Base-by-base conservation (phyloP, 176 grass and related monocot species). In the Zizania latifolia region DNA sequence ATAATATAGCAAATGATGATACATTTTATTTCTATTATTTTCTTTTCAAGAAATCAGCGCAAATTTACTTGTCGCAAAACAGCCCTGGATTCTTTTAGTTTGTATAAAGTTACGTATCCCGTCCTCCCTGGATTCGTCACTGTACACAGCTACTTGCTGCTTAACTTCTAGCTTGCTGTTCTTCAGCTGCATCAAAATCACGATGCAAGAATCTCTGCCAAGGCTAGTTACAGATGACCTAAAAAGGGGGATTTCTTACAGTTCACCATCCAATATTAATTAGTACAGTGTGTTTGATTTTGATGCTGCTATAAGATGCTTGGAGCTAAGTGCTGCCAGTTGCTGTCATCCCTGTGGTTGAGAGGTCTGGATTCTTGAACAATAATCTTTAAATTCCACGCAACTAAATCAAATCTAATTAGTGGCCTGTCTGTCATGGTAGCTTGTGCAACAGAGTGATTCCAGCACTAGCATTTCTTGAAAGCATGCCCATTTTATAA, bases 321-420 rank as follows among this genome's bases (percentile, higher is more conserved):
- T 28, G 56, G n/a, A n/a, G n/a, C n/a, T n/a, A n/a, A n/a, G n/a
- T n/a, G n/a, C n/a, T 30, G 44, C 44, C 60, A 36, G n/a, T 30
- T 44, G 60, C n/a, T 19, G 27, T 32, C 46, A 34, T 55, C 70
- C 35, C 48, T 65, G n/a, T 39, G 4, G 60, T 48, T 59, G 61
- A 23, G 28, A 68, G 9, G 71, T 68, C 50, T 38, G 59, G 37
- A 53, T 53, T 51, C 23, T 44, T 10, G 24, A 8, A 60, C 34
- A n/a, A 64, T 10, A 81, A 72, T 72, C 31, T 51, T 51, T 21
- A n/a, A n/a, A n/a, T n/a, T n/a, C n/a, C 78, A 69, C 53, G 37
- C 62, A 30, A n/a, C n/a, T n/a, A 45, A n/a, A n/a, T 8, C n/a
- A 14, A 32, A 65, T 65, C 62, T 39, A 65, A 74, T 40, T 17